Conservation (phyloP, 257 asterid species). For the Coffea eugenioides region DNA sequence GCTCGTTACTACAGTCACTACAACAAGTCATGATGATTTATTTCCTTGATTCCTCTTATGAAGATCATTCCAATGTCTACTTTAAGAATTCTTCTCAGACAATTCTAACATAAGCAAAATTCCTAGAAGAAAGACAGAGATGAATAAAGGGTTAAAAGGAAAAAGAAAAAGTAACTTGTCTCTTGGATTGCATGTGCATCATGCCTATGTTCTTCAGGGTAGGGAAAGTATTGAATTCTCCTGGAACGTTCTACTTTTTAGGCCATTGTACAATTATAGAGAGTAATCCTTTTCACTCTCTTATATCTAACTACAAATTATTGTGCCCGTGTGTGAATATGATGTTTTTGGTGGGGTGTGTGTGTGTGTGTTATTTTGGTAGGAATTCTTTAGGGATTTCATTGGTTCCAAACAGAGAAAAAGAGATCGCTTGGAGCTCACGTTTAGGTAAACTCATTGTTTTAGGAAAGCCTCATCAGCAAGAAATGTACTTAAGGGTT, state of each 20-base stretch:
- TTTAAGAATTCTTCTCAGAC: slow-evolving; percentile 16
- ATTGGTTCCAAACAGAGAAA: slow-evolving; percentile 22
- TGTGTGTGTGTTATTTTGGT: not conserved
- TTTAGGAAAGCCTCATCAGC: slow-evolving; percentile 22
- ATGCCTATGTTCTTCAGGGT: slow-evolving; percentile 31
- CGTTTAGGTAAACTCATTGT: slow-evolving; percentile 20
- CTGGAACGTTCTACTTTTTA: slow-evolving; percentile 18
- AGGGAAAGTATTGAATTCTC: slow-evolving; percentile 44
- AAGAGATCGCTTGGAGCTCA: slow-evolving; percentile 39
- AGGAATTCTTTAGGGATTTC: slow-evolving; percentile 7
- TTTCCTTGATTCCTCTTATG: slow-evolving; percentile 14
- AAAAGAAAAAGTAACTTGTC: slow-evolving; percentile 35
- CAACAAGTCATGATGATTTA: slow-evolving; percentile 35
- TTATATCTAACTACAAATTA: not conserved
- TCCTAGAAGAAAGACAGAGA: slow-evolving; percentile 11
- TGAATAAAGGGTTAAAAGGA: slow-evolving; percentile 27
- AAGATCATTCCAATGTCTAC: slow-evolving; percentile 8
- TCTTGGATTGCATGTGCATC: slow-evolving; percentile 29
- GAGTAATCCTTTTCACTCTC: slow-evolving; percentile 5
- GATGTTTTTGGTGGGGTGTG: not conserved
- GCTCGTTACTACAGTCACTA: slow-evolving; percentile 20
- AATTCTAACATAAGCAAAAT: slow-evolving; percentile 22
- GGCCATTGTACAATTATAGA: slow-evolving; percentile 4
- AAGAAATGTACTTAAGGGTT: slow-evolving; percentile 31
- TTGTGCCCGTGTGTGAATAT: not conserved